Evolutionary conservation across 345 rosid genomes (phyloP).

Genomic region (Eucalyptus shirleyi): DNA sequence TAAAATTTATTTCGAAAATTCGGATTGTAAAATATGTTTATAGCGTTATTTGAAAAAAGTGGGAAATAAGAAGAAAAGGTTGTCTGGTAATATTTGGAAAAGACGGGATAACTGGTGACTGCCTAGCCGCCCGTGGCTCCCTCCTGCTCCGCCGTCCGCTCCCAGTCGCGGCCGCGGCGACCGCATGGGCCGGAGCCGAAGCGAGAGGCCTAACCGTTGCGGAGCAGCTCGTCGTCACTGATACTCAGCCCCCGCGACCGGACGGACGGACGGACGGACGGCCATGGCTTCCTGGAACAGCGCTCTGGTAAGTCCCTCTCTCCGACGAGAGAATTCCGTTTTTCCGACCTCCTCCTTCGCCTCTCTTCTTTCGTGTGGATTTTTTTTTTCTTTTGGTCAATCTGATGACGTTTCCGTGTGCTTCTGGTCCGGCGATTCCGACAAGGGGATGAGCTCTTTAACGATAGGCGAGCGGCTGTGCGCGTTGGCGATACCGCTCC

Average conservation of each 20-base stretch:
- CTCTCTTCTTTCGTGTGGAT: neutral
- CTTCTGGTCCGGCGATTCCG: neutral
- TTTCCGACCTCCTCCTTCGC: neutral
- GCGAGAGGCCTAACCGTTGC: neutral
- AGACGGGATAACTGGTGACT: neutral
- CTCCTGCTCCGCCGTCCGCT: neutral
- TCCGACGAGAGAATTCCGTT: neutral
- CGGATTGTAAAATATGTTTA: neutral
- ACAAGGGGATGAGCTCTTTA: neutral
- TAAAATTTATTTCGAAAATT: neutral
- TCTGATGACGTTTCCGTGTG: neutral
- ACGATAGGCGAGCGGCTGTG: conserved; percentile 10
- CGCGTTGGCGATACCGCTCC: conserved; percentile 11
- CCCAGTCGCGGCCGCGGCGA: neutral
- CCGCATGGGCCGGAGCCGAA: neutral
- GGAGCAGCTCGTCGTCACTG: neutral
- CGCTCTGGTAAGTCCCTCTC: neutral
- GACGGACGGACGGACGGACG: neutral
- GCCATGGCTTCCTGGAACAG: neutral
- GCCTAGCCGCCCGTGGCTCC: neutral
- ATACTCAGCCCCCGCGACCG: neutral
- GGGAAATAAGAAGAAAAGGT: neutral
- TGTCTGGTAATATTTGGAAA: neutral
- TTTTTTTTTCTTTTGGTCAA: neutral
- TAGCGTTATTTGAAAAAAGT: neutral